Evolutionary conservation across 257 asterid genomes (phyloP).

Genomic region (Paulownia fortunei): DNA sequence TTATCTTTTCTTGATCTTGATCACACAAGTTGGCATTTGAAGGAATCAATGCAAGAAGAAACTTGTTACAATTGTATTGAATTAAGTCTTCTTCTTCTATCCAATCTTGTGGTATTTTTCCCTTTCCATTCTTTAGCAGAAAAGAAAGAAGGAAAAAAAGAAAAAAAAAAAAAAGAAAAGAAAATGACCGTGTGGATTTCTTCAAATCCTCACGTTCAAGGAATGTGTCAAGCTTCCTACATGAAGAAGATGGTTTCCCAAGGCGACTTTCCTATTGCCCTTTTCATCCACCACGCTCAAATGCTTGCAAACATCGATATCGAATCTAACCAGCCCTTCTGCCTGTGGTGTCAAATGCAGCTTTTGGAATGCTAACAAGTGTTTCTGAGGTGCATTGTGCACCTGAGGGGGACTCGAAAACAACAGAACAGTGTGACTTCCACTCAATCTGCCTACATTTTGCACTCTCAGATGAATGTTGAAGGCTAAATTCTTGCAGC

Average conservation of each 20-base stretch:
- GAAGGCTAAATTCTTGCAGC: constrained; percentile 44
- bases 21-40: constrained; percentile 15
- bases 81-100: not conserved
- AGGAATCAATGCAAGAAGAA: constrained; percentile 29
- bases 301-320: constrained; percentile 72
- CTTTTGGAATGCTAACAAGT: constrained; percentile 57
- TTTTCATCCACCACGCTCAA: constrained; percentile 62
- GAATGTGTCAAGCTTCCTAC: constrained; percentile 64
- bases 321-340: constrained; percentile 53
- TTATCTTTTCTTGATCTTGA: not conserved
- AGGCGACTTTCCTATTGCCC: constrained; percentile 59
- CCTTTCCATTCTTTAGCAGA: not conserved
- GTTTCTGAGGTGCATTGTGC: constrained; percentile 60
- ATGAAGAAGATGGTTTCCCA: constrained; percentile 71
- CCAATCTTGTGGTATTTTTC: constrained; percentile 15
- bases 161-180: not conserved
- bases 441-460: constrained; percentile 53
- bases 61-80: constrained; percentile 28
- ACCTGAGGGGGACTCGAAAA: constrained; percentile 55
- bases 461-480: constrained; percentile 47
- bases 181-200: constrained; percentile 6
- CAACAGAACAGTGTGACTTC: constrained; percentile 56
- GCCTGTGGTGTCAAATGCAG: constrained; percentile 47
- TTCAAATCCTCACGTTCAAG: constrained; percentile 44
- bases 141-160: not conserved